Percentiles rank a stretch among this genome's conserved stretches.
These are phyloP conservation scores for Coprinopsis strossmayeri DNA, from an alignment of 768 basidiomycete species.

Conservation along the genomic window DNA sequence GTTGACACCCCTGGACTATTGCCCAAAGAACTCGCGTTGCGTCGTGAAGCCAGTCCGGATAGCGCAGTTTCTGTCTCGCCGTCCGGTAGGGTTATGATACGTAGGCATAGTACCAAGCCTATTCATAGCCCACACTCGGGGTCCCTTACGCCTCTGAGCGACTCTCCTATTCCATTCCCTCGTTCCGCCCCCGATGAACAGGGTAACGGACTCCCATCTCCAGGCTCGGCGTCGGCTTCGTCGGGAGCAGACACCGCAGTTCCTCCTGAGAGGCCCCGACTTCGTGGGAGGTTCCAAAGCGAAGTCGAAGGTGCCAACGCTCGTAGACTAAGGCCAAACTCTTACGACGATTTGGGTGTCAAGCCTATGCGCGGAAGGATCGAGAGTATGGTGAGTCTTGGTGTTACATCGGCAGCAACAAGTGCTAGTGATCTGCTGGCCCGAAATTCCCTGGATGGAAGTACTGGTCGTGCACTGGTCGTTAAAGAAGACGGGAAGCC, in stretches of 20 bases:
- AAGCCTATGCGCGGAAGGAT: conserved; percentile 55
- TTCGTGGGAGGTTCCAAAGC: conserved; percentile 65
- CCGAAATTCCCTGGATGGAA: conserved; percentile 60
- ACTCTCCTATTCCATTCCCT: conserved; percentile 58
- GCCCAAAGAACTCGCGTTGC: conserved; percentile 41
- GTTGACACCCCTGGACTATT: conserved; percentile 41
- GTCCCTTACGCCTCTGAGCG: conserved; percentile 27
- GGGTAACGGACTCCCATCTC: conserved; percentile 15
- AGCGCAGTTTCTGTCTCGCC: conserved; percentile 27
- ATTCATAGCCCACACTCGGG: conserved; percentile 26
- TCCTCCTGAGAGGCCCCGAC: conserved; percentile 30
- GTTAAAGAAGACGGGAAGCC: conserved; percentile 78
- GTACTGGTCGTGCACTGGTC: conserved; percentile 58
- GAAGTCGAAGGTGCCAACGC: conserved; percentile 56
- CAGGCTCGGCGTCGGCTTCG: conserved; percentile 31
- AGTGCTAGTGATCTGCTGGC: conserved; percentile 61
- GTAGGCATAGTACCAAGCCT: conserved; percentile 55
- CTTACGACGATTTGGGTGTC: conserved; percentile 60
- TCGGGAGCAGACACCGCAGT: conserved; percentile 33
- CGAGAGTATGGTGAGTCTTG: conserved; percentile 66
- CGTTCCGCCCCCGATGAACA: conserved; percentile 50
- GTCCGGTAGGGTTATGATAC: conserved; percentile 39
- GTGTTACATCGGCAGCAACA: conserved; percentile 42
- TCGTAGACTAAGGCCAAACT: conserved; percentile 52
- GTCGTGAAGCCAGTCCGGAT: conserved; percentile 58